Evolutionary conservation across 345 rosid species (phyloP).

Genomic region (Acer negundo): DNA sequence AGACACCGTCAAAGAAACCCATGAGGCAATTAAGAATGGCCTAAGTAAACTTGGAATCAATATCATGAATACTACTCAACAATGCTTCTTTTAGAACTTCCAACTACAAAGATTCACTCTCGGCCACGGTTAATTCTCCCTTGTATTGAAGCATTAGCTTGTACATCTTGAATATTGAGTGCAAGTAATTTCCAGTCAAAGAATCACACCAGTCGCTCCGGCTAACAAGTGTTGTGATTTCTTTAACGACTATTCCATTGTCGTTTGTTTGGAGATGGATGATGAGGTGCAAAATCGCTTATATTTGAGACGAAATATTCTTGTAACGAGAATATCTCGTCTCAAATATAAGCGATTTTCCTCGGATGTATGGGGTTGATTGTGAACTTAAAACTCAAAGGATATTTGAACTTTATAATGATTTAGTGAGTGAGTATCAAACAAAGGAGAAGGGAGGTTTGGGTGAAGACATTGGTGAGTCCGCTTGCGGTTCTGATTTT

Average conservation of each 20-base stretch:
- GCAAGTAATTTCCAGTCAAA: no score
- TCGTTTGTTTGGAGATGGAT: slow-evolving; percentile 10
- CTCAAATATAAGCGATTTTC: no score
- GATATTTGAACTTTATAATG: no score
- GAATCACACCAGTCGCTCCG: slow-evolving; percentile 45
- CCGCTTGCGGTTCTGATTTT: no score
- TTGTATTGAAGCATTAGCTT: background rate
- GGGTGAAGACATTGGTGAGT: no score
- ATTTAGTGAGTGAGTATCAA: no score
- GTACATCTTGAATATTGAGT: no score
- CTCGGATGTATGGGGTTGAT: no score
- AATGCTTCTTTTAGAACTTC: slow-evolving; percentile 31
- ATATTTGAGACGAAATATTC: slow-evolving; percentile 25
- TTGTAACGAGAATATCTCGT: no score
- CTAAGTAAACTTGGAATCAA: slow-evolving; percentile 27
- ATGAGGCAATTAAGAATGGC: background rate
- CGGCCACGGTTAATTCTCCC: background rate
- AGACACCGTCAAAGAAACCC: no score
- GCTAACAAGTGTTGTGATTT: slow-evolving; percentile 49
- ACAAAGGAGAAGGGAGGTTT: no score
- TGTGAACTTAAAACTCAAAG: no score
- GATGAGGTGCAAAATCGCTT: slow-evolving; percentile 17
- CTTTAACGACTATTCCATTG: slow-evolving; percentile 27
- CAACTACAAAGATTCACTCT: background rate
- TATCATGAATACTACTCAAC: slow-evolving; percentile 20